Evolutionary conservation across 108 stramenopile genomes (phyloP).

Genomic region (Discostella pseudostelligera): DNA sequence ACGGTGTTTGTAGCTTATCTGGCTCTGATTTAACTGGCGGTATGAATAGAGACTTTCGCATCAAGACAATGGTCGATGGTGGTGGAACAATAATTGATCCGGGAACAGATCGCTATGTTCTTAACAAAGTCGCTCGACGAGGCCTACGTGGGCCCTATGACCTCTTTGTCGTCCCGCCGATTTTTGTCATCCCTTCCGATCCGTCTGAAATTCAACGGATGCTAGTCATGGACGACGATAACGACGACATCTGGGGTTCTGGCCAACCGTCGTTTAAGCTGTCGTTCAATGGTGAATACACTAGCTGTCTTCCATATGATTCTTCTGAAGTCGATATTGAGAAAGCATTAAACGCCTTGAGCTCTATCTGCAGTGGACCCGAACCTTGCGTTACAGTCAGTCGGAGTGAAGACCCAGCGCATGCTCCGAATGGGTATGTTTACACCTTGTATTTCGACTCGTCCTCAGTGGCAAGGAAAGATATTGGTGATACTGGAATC

Average conservation of each 20-base stretch:
- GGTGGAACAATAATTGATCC: slow-evolving; percentile 35
- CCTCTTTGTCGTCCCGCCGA: slow-evolving; percentile 43
- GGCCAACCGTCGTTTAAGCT: slow-evolving; percentile 41
- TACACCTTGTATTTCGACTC: slow-evolving; percentile 66
- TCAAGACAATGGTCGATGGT: slow-evolving; percentile 41
- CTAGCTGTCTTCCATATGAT: slow-evolving; percentile 51
- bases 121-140: slow-evolving; percentile 20
- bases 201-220: slow-evolving; percentile 42
- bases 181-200: slow-evolving; percentile 32
- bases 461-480: slow-evolving; percentile 21
- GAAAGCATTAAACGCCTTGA: slow-evolving; percentile 37
- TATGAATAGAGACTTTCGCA: slow-evolving; percentile 54
- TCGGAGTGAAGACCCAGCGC: slow-evolving; percentile 40
- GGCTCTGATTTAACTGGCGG: slow-evolving; percentile 30
- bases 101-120: slow-evolving; percentile 29
- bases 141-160: slow-evolving; percentile 21
- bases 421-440: slow-evolving; percentile 70
- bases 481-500: slow-evolving; percentile 27
- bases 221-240: slow-evolving; percentile 39
- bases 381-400: slow-evolving; percentile 59
- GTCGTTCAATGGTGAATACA: slow-evolving; percentile 40
- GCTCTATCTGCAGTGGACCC: slow-evolving; percentile 18
- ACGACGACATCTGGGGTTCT: slow-evolving; percentile 34
- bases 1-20: slow-evolving; percentile 45
- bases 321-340: slow-evolving; percentile 58